A percentile compares a stretch with the other conserved stretches of the same genome.
Evolutionary conservation across 2,329 filamentous ascomycete genomes (phyloP).

Genomic region (Fusarium buxicola): DNA sequence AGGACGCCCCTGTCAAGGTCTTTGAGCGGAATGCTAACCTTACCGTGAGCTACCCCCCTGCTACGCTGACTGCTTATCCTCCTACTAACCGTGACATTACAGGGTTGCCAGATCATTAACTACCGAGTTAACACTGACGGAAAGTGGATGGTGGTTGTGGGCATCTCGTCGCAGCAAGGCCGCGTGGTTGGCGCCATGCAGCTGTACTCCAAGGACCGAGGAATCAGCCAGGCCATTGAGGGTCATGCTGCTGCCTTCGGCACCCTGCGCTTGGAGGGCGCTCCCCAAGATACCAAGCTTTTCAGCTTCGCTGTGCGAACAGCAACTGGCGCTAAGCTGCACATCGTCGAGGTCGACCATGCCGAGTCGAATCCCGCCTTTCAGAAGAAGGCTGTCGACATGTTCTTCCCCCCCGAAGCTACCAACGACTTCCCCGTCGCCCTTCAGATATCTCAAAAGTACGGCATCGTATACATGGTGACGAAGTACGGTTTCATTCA

Average conservation of each 20-base stretch:
- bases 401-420: constrained; percentile 96
- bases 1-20: constrained; percentile 85
- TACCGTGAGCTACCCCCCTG: constrained; percentile 66
- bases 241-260: constrained; percentile 97
- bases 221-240: constrained; percentile 98
- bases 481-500: constrained; percentile 99
- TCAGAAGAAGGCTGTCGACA: constrained; percentile 95
- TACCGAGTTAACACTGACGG: constrained; percentile 95
- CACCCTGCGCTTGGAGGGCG: constrained; percentile 87
- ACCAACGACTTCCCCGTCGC: constrained; percentile 98
- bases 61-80: neutral
- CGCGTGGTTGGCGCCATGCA: constrained; percentile 97
- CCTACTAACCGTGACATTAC: constrained; percentile 36
- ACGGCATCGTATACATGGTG: constrained; percentile 95
- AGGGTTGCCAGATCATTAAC: constrained; percentile 99
- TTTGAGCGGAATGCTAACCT: constrained; percentile 96
- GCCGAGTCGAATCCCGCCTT: constrained; percentile 89
- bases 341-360: constrained; percentile 98
- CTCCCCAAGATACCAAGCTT: constrained; percentile 89
- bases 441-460: constrained; percentile 96
- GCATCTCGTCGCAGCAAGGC: constrained; percentile 92
- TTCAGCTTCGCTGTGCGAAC: constrained; percentile 97
- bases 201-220: constrained; percentile 93
- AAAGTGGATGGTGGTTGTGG: constrained; percentile 98
- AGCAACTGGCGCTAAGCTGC: constrained; percentile 90